Evolutionary conservation across 2,329 filamentous ascomycete species (phyloP).

Genomic region (Fusarium chuoi): DNA sequence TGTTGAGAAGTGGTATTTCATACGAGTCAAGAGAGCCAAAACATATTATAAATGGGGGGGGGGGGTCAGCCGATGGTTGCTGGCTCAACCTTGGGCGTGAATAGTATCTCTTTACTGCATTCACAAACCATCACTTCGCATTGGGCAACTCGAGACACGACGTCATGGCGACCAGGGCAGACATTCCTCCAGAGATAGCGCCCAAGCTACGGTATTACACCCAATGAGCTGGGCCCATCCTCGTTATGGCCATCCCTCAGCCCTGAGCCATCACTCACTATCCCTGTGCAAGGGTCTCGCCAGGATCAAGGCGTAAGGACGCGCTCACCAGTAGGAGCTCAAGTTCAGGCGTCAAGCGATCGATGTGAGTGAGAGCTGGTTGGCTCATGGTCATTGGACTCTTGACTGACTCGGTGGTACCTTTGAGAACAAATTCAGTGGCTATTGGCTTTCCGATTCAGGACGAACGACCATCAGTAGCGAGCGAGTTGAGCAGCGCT

Average conservation of each 20-base stretch:
- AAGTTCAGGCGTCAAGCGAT: constrained; percentile 28
- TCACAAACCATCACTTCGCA: constrained; percentile 2
- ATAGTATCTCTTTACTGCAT: not conserved
- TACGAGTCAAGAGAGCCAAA: not conserved
- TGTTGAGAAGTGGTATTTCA: too few species aligned
- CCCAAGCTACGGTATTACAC: constrained; percentile 2
- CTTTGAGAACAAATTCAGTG: constrained; percentile 24
- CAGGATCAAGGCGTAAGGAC: constrained; percentile 9
- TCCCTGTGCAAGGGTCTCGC: constrained; percentile 23
- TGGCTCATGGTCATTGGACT: constrained; percentile 14
- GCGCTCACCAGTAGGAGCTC: constrained; percentile 12
- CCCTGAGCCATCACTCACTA: constrained; percentile 8
- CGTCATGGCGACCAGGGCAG: constrained; percentile 28
- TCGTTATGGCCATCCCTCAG: constrained; percentile 5
- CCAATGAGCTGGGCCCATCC: constrained; percentile 36
- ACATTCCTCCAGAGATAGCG: constrained; percentile 10
- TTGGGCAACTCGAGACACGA: constrained; percentile 13
- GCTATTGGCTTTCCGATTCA: constrained; percentile 28
- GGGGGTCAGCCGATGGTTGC: not conserved
- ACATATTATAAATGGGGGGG: not conserved
- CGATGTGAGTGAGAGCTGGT: constrained; percentile 4
- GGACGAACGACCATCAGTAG: not conserved
- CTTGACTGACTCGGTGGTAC: constrained; percentile 28
- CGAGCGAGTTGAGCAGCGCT: constrained; percentile 16
- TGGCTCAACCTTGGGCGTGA: not conserved